These are phyloP conservation scores for Cinchona pubescens DNA, from an alignment of 257 asterid genomes.

Conservation along the genomic window DNA sequence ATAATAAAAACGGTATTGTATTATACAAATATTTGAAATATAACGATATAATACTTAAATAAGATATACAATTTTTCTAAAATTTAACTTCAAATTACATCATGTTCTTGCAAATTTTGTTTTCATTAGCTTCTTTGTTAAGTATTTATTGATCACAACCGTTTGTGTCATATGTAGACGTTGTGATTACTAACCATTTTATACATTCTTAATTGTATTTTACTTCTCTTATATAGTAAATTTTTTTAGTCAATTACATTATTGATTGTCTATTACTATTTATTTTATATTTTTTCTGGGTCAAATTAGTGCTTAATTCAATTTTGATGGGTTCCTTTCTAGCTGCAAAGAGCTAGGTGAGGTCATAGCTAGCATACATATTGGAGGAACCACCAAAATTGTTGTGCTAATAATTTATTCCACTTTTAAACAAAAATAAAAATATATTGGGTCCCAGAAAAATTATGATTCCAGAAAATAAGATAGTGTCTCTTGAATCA, in stretches of 20 bases:
- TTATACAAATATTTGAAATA: too few relatives aligned
- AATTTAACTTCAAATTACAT: neutral
- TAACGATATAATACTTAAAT: too few relatives aligned
- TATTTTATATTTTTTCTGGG: neutral
- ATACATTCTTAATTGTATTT: neutral
- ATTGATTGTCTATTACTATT: neutral
- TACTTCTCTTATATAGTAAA: neutral
- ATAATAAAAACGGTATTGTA: too few relatives aligned
- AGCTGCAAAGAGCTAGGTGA: neutral
- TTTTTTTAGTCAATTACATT: neutral
- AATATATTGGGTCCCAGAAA: slow-evolving; percentile 7
- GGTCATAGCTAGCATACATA: slow-evolving; percentile 6
- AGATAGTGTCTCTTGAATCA: slow-evolving; percentile 10
- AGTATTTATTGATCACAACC: neutral
- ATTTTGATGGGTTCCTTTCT: neutral
- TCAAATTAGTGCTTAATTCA: neutral
- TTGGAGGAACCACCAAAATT: slow-evolving; percentile 16
- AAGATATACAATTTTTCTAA: too few relatives aligned
- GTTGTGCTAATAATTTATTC: slow-evolving; percentile 16
- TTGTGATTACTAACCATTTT: neutral
- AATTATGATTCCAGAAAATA: slow-evolving; percentile 19
- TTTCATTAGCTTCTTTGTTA: neutral
- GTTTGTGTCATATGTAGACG: neutral
- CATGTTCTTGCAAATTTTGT: neutral
- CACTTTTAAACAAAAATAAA: slow-evolving; percentile 9